Percentiles rank a stretch among this genome's conserved stretches.
Evolutionary conservation across 495 filamentous ascomycete species (phyloP).

Genomic region (Neurospora sp.): DNA sequence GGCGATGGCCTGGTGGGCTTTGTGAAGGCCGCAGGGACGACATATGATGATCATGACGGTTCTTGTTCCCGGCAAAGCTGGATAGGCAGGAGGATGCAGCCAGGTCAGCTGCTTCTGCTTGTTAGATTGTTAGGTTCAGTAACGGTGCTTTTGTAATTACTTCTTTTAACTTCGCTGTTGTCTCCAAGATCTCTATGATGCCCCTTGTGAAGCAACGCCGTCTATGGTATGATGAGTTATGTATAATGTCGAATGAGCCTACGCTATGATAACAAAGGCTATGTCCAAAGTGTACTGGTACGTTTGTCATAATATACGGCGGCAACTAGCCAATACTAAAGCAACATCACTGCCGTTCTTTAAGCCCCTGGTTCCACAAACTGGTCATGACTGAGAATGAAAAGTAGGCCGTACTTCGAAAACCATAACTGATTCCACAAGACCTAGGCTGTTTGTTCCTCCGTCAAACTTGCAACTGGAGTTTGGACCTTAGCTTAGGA

Average conservation of each 20-base stretch:
- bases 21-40: background rate
- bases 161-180: background rate
- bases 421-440: background rate
- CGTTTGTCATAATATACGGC: background rate
- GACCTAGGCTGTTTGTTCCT: background rate
- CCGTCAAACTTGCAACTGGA: background rate
- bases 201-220: background rate
- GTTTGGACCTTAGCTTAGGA: background rate
- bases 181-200: background rate
- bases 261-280: background rate
- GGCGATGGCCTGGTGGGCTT: background rate
- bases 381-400: background rate
- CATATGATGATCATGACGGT: background rate
- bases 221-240: background rate
- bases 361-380: background rate
- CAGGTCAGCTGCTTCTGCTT: conserved; percentile 1
- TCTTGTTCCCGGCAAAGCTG: background rate
- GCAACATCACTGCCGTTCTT: background rate
- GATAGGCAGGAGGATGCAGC: background rate
- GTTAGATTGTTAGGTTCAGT: background rate
- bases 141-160: background rate
- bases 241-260: background rate
- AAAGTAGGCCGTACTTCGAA: background rate
- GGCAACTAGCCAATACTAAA: background rate
- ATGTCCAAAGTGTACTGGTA: background rate